Base-by-base conservation (phyloP, 2,329 filamentous ascomycete species). In the Clathrospora elynae region DNA sequence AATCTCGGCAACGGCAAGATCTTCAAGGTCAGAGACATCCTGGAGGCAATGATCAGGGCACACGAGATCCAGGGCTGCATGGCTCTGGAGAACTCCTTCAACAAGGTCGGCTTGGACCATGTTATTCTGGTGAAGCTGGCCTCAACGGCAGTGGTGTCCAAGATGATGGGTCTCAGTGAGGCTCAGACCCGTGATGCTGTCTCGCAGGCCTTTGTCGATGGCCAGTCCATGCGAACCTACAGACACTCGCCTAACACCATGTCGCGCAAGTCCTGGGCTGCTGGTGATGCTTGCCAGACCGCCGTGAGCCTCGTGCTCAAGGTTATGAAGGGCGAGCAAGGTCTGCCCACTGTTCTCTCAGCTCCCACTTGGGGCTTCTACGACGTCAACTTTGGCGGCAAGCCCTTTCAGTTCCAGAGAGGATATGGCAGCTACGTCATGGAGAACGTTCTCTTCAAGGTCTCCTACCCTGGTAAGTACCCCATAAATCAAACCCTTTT, bases 381-480 rank as follows among this genome's bases (percentile, higher is more conserved):
- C 76, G 93, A 99, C 69, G 91, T 97, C 55, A 82, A 95, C 54
- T 99, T 97, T 81, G 89, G 91, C 78, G 90, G 90, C 75, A 90
- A 95, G 74, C 61, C 62, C 22, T 99, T 99, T 71, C 79, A 90
- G 73, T 99, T 96, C 81, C 92, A 97, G 80, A 85, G 93, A 52
- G 84, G 86, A 46, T 99, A 99, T 69, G 92, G 91, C 69, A 95
- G 88, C 79, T 99, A 99, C 73, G 93, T 99, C 58, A 99, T 99
- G 93, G 93, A 99, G 84, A 99, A 97, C 68, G 90, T 99, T 49
- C 85, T 99, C 54, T 99, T 99, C 86, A 99, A 99, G 83, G 93
- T 99, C 49, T 99, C 93, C 31, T 97, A 96, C 73, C 92, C 92
- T 67, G 88, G 88, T 90, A 78, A 71, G 81, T 67, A 24, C 22